Evolutionary conservation across 179 eudicot genomes (phyloP).

Genomic region (Silene noctiflora): DNA sequence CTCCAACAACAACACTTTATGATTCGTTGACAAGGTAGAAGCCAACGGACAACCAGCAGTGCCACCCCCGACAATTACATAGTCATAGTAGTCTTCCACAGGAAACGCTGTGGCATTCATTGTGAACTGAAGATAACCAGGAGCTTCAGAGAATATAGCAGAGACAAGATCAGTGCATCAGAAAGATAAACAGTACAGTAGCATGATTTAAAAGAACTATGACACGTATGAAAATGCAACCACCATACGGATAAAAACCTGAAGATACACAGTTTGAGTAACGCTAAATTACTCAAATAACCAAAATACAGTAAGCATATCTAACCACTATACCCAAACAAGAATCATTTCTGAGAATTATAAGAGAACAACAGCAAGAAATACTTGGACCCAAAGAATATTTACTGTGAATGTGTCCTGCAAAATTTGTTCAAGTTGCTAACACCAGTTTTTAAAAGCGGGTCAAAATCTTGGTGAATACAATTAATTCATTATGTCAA

Average conservation of each 20-base stretch:
- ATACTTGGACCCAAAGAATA: background rate
- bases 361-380: too few relatives aligned
- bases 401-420: too few relatives aligned
- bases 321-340: too few relatives aligned
- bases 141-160: slow-evolving; percentile 42
- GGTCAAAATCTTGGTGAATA: too few relatives aligned
- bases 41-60: slow-evolving; percentile 88
- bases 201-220: background rate
- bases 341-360: too few relatives aligned
- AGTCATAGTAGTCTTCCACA: slow-evolving; percentile 63
- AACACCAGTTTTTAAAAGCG: too few relatives aligned
- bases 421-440: too few relatives aligned
- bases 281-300: background rate
- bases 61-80: slow-evolving; percentile 86
- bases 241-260: background rate
- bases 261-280: background rate
- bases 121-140: slow-evolving; percentile 53
- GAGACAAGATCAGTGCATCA: slow-evolving; percentile 11
- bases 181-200: background rate
- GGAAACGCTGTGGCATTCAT: slow-evolving; percentile 69
- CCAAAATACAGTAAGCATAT: too few relatives aligned
- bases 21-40: slow-evolving; percentile 64
- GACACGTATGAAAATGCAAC: background rate
- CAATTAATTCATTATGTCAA: too few relatives aligned
- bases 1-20: slow-evolving; percentile 65